phyloP scores from a whole-genome alignment of 495 filamentous ascomycete species.

The Penicillium psychrofluorescens region DNA sequence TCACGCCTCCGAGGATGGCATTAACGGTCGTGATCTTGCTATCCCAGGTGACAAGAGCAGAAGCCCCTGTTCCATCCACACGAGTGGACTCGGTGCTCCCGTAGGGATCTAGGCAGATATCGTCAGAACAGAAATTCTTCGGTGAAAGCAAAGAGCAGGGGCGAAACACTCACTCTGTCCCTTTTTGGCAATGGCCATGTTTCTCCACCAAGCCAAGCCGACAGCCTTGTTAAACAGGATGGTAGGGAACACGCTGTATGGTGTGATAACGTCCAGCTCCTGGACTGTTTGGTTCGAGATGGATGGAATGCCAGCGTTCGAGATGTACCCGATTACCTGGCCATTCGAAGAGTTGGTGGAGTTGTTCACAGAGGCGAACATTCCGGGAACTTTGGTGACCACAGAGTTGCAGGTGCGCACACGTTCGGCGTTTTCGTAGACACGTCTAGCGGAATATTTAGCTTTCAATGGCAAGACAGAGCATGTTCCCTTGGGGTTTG shows the following conservation, averaged over 20 bases:
- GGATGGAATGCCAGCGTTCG: constrained; percentile 24
- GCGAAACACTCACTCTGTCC: constrained; percentile 22
- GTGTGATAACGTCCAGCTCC: constrained; percentile 25
- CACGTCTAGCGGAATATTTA: constrained; percentile 8
- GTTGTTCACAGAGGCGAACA: constrained; percentile 32
- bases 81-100: constrained; percentile 28
- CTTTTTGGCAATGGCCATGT: constrained; percentile 28
- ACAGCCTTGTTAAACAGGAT: constrained; percentile 20
- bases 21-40: constrained; percentile 29
- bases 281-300: constrained; percentile 23
- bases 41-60: constrained; percentile 27
- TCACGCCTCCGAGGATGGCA: constrained; percentile 23
- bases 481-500: neutral
- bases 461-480: neutral
- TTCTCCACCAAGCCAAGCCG: constrained; percentile 31
- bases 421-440: constrained; percentile 25
- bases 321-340: constrained; percentile 23
- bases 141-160: too few species aligned
- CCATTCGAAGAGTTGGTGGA: constrained; percentile 18
- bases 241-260: constrained; percentile 24
- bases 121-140: neutral
- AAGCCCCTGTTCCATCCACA: constrained; percentile 22
- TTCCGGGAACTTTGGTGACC: constrained; percentile 17
- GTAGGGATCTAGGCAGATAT: constrained; percentile 16
- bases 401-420: constrained; percentile 30